These are phyloP conservation scores for Somion occarium DNA, from an alignment of 1,284 basidiomycete species.

Conservation along the genomic window DNA sequence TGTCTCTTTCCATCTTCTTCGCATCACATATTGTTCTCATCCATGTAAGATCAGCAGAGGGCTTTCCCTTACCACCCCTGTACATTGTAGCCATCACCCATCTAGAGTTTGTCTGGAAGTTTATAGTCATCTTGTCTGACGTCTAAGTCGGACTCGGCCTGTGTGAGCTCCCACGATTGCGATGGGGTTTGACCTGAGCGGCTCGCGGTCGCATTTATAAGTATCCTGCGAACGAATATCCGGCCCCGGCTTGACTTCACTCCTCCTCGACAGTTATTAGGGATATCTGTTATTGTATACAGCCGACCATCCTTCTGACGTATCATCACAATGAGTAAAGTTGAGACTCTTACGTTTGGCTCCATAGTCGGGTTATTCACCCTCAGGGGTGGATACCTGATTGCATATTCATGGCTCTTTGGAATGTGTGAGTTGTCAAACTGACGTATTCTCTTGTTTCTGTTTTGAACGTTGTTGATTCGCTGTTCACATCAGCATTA, in stretches of 20 bases:
- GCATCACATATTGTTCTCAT: not conserved
- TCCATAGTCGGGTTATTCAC: conserved; percentile 39
- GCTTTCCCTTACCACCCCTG: not conserved
- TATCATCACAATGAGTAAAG: conserved; percentile 8
- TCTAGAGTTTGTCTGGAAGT: not conserved
- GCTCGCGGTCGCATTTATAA: too few relatives aligned
- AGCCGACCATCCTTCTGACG: too few relatives aligned
- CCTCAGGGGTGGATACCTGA: conserved; percentile 44
- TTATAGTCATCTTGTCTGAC: not conserved
- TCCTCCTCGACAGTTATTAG: too few relatives aligned
- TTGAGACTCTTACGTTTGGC: conserved; percentile 31
- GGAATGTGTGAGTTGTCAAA: conserved; percentile 56
- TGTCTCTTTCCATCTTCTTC: too few relatives aligned
- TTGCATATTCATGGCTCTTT: conserved; percentile 58
- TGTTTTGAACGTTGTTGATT: conserved; percentile 5
- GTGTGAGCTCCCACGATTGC: not conserved
- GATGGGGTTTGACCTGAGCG: not conserved
- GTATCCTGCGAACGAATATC: too few relatives aligned
- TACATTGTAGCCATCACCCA: not conserved
- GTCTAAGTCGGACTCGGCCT: not conserved
- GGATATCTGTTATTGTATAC: too few relatives aligned
- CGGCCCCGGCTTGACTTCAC: too few relatives aligned
- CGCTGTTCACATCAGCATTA: conserved; percentile 43
- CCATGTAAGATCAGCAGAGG: not conserved
- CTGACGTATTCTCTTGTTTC: not conserved